Evolutionary conservation across 2,329 filamentous ascomycete genomes (phyloP).

Genomic region (Penicillium brasilianum): DNA sequence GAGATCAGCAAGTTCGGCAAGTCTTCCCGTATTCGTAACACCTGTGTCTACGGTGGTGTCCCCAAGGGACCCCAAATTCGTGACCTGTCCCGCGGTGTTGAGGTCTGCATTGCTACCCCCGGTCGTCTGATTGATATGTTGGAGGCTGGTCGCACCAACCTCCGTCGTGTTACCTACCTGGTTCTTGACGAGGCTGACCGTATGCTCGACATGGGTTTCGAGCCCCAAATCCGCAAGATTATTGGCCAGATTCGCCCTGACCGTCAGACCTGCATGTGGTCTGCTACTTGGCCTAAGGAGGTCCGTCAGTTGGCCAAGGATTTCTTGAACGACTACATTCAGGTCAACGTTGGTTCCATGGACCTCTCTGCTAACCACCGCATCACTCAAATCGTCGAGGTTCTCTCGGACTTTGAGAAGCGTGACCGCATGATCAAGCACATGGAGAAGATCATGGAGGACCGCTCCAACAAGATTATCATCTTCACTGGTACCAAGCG

Average conservation of each 20-base stretch:
- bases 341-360: conserved; percentile 97
- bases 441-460: conserved; percentile 96
- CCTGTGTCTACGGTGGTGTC: conserved; percentile 98
- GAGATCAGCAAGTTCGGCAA: conserved; percentile 99
- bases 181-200: conserved; percentile 99
- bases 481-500: conserved; percentile 89
- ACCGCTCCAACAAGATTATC: conserved; percentile 91
- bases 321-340: conserved; percentile 94
- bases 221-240: conserved; percentile 99
- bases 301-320: conserved; percentile 89
- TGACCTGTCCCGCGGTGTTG: conserved; percentile 90
- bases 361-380: conserved; percentile 96
- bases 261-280: conserved; percentile 99
- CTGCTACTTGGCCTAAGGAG: conserved; percentile 98
- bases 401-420: conserved; percentile 96
- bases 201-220: conserved; percentile 99
- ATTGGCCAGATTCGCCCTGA: conserved; percentile 97
- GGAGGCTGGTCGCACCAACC: conserved; percentile 95
- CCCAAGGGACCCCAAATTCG: conserved; percentile 97
- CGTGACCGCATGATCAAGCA: conserved; percentile 97
- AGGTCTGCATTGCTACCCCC: conserved; percentile 97
- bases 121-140: conserved; percentile 99
- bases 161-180: conserved; percentile 95
- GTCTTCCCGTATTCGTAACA: conserved; percentile 97
- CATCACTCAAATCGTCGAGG: conserved; percentile 97